A percentile compares a stretch with the other conserved stretches of the same genome.
Conservation (phyloP, 2,329 filamentous ascomycete species). For the Diaporthe citrichinensis region DNA sequence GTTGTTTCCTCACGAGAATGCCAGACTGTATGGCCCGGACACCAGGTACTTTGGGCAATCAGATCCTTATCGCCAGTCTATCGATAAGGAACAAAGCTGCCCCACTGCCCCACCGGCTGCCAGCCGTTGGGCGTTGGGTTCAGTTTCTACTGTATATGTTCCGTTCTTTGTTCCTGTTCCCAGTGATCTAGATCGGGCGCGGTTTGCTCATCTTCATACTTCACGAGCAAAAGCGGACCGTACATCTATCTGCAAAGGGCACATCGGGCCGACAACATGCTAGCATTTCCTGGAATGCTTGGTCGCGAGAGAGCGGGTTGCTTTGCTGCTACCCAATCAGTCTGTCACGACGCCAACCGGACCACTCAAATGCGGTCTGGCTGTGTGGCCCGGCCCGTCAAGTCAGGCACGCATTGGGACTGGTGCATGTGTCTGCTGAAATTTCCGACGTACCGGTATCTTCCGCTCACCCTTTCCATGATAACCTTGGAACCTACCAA, state of each 20-base stretch:
- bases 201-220: not conserved
- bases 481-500: not conserved
- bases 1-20: not conserved
- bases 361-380: not conserved
- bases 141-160: not conserved
- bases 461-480: not conserved
- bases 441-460: not conserved
- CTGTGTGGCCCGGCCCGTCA: constrained; percentile 12
- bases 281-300: not conserved
- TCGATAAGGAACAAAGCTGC: constrained; percentile 5
- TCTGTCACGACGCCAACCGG: not conserved
- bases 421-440: not conserved
- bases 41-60: not conserved
- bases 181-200: not conserved
- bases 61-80: not conserved
- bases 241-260: not conserved
- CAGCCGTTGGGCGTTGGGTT: not conserved
- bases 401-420: constrained; percentile 17
- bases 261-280: not conserved
- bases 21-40: not conserved
- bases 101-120: constrained; percentile 19
- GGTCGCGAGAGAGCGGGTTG: too few species aligned
- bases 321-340: not conserved
- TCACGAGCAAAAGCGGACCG: not conserved
- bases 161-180: not conserved